Evolutionary conservation across 805 yeast genomes (phyloP).

Genomic region (Starmerella potacharoeniae): DNA sequence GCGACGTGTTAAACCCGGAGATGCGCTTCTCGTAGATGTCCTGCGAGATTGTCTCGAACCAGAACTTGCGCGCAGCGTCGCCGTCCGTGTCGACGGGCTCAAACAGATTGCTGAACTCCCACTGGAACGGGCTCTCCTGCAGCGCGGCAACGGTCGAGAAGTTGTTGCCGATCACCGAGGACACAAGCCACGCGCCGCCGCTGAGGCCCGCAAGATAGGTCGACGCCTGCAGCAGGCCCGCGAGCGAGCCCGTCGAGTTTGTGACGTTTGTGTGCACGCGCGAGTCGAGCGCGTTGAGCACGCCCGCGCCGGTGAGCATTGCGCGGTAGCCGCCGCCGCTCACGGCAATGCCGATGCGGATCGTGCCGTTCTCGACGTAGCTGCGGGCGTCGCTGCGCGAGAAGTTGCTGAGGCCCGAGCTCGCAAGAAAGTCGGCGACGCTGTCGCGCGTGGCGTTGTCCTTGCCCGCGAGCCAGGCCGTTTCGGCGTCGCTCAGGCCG

Average conservation of each 20-base stretch:
- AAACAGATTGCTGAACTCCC: constrained; percentile 59
- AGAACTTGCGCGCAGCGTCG: constrained; percentile 36
- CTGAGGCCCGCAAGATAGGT: constrained; percentile 67
- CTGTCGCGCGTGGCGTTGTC: not conserved
- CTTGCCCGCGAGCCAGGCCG: constrained; percentile 1
- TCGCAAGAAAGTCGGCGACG: not conserved
- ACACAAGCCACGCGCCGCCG: constrained; percentile 77
- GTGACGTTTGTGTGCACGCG: constrained; percentile 45
- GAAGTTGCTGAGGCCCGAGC: not conserved
- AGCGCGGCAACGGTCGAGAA: constrained; percentile 62
- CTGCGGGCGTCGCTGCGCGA: not conserved
- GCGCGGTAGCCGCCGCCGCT: constrained; percentile 91
- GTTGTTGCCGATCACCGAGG: constrained; percentile 55
- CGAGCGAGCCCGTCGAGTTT: constrained; percentile 38
- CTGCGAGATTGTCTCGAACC: constrained; percentile 32
- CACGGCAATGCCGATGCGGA: constrained; percentile 43
- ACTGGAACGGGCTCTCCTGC: constrained; percentile 38
- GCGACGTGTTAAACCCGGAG: constrained; percentile 58
- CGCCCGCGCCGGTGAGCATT: constrained; percentile 77
- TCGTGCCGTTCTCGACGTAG: not conserved
- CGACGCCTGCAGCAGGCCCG: constrained; percentile 61
- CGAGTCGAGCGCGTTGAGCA: constrained; percentile 65
- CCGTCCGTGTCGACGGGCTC: constrained; percentile 48
- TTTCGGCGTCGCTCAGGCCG: not conserved
- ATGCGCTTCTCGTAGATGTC: constrained; percentile 43